Evolutionary conservation across 2,329 filamentous ascomycete genomes (phyloP).

Genomic region (Verticillium klebahnii): DNA sequence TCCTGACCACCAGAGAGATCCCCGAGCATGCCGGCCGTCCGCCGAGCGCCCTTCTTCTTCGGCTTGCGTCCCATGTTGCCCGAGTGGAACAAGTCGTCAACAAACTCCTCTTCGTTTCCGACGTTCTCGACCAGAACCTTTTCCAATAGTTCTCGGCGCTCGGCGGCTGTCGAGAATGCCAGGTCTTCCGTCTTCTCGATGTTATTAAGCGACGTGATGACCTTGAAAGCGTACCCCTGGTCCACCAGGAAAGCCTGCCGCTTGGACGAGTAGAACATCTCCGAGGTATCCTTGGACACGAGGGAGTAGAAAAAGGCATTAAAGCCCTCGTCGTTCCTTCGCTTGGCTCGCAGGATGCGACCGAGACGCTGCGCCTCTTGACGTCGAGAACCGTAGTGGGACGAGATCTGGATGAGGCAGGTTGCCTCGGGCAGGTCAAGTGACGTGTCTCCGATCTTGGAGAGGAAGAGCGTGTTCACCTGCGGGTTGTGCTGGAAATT

Average conservation of each 20-base stretch:
- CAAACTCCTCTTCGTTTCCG: constrained; percentile 64
- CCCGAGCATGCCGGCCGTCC: constrained; percentile 79
- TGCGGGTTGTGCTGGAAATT: constrained; percentile 92
- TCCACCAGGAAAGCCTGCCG: constrained; percentile 96
- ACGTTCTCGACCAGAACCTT: constrained; percentile 89
- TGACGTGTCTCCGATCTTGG: constrained; percentile 98
- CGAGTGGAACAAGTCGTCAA: constrained; percentile 50
- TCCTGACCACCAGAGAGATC: constrained; percentile 88
- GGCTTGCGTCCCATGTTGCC: constrained; percentile 36
- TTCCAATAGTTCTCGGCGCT: constrained; percentile 80
- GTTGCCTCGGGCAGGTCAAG: constrained; percentile 95
- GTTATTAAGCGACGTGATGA: constrained; percentile 91
- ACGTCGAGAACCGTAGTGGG: constrained; percentile 92
- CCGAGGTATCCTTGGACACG: constrained; percentile 93
- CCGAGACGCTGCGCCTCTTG: constrained; percentile 94
- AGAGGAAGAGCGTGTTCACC: constrained; percentile 90
- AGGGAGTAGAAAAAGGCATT: constrained; percentile 99
- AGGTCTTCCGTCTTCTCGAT: constrained; percentile 80
- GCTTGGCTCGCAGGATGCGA: constrained; percentile 89
- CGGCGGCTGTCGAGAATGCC: constrained; percentile 71
- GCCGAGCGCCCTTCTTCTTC: constrained; percentile 51
- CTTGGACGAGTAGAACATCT: constrained; percentile 98
- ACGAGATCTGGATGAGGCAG: constrained; percentile 94
- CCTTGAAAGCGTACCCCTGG: constrained; percentile 98
- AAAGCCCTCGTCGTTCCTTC: constrained; percentile 95